Conservation (phyloP, 108 stramenopile species). For the Schizochytrium sp. region DNA sequence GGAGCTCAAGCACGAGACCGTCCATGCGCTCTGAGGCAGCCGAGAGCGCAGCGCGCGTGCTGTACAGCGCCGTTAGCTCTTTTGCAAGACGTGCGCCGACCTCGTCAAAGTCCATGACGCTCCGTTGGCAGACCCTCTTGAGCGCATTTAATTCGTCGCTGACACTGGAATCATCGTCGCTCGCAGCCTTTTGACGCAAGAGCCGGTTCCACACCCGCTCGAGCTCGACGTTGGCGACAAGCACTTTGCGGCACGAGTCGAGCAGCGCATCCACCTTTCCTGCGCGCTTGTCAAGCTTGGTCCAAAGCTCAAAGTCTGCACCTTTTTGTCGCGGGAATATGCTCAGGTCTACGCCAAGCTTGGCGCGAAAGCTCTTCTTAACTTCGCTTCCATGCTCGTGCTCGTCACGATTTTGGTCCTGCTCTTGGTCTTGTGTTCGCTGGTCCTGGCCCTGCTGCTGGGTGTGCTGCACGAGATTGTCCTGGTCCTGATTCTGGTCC, state of each 20-base stretch:
- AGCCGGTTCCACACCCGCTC: background rate
- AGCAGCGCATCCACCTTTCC: background rate
- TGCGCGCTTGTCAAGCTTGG: background rate
- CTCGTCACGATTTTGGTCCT: too few species aligned
- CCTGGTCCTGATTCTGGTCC: too few species aligned
- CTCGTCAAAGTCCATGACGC: background rate
- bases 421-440: too few species aligned
- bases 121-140: background rate
- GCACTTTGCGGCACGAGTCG: background rate
- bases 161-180: background rate
- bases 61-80: background rate
- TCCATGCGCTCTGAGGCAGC: background rate
- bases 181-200: background rate
- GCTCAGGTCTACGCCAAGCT: background rate
- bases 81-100: background rate
- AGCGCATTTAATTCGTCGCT: background rate
- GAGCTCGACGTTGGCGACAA: background rate
- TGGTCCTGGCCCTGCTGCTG: too few species aligned
- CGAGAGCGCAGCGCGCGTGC: background rate
- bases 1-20: background rate
- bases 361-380: background rate
- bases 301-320: background rate
- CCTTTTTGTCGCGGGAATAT: background rate
- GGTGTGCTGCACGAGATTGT: too few species aligned
- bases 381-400: background rate